These are phyloP conservation scores for Melaleuca alternifolia DNA, from an alignment of 345 rosid genomes.

Conservation along the genomic window DNA sequence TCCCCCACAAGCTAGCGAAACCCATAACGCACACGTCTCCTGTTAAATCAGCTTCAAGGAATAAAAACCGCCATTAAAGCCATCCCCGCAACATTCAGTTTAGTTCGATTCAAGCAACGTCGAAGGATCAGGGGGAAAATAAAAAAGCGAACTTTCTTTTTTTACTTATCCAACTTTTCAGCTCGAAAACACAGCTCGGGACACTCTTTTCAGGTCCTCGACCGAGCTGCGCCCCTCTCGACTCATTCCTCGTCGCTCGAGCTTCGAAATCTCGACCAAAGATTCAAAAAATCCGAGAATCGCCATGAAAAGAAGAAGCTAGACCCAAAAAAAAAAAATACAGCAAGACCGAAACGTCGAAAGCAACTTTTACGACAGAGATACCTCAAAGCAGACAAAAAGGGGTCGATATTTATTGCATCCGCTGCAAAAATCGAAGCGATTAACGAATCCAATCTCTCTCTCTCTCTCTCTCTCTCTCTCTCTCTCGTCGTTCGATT, in stretches of 20 bases:
- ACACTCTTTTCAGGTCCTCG: not conserved
- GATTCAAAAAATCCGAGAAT: constrained; percentile 10
- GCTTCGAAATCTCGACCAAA: constrained; percentile 17
- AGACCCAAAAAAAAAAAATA: not conserved
- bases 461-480: not conserved
- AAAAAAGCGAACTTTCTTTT: not conserved
- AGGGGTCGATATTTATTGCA: not conserved
- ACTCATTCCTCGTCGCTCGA: constrained; percentile 11
- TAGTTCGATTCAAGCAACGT: not conserved
- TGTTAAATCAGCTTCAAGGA: not conserved
- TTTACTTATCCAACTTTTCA: not conserved
- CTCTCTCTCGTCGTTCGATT: not conserved
- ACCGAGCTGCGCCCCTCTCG: not conserved
- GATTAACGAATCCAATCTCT: not conserved
- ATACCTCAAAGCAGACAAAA: constrained; percentile 5
- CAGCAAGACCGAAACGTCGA: not conserved
- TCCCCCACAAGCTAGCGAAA: not conserved
- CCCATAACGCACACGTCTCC: not conserved
- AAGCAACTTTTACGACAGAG: not conserved
- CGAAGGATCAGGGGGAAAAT: not conserved
- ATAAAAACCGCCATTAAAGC: not conserved
- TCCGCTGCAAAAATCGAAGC: not conserved
- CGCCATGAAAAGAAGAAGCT: not conserved
- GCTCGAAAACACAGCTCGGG: not conserved
- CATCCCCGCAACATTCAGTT: not conserved